A percentile compares a stretch with the other conserved stretches of the same genome.
phyloP scores from a whole-genome alignment of 345 rosid species.

The Melaleuca quinquenervia region DNA sequence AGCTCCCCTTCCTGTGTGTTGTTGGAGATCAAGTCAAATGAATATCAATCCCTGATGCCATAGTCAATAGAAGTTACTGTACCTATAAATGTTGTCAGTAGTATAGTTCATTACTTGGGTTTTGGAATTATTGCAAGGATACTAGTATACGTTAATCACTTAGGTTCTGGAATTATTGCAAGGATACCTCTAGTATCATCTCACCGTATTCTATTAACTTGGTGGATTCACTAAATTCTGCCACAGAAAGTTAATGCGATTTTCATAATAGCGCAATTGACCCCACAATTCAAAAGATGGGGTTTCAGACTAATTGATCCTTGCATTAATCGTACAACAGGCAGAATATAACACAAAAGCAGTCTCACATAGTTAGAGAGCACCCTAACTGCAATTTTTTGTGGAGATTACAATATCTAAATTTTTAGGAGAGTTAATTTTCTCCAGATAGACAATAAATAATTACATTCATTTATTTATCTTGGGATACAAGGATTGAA shows the following conservation, averaged over 20 bases:
- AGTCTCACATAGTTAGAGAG: background rate
- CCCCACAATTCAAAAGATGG: background rate
- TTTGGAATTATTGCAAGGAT: background rate
- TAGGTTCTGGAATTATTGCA: background rate
- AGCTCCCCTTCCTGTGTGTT: slow-evolving; percentile 73
- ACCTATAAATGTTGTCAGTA: background rate
- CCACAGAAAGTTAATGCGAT: background rate
- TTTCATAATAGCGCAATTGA: background rate
- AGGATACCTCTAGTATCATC: background rate
- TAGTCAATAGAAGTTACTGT: background rate
- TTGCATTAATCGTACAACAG: too few species aligned
- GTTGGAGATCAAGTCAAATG: background rate
- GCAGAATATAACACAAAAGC: background rate
- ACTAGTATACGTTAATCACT: background rate
- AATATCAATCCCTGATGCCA: background rate
- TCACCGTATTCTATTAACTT: background rate
- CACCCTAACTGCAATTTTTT: background rate
- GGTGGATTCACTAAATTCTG: background rate
- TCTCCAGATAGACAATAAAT: background rate
- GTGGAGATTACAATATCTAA: background rate
- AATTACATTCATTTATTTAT: background rate
- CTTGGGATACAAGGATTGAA: background rate
- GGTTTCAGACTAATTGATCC: background rate
- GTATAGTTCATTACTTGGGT: background rate
- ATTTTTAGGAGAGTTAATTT: background rate